Conservation (phyloP, 2,329 filamentous ascomycete genomes). For the Venturia pyrina region DNA sequence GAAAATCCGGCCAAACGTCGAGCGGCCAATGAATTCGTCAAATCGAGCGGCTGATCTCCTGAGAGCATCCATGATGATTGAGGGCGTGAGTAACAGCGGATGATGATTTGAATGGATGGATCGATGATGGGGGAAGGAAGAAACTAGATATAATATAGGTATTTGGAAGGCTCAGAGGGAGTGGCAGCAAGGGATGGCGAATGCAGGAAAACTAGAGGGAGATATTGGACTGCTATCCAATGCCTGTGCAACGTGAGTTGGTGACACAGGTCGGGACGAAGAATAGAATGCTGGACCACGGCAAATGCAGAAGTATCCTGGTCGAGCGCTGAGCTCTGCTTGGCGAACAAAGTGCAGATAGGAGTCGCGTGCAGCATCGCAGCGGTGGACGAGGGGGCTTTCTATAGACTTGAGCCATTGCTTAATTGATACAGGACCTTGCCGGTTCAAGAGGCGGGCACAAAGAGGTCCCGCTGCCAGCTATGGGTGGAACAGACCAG, state of each 20-base stretch:
- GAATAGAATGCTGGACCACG: neutral
- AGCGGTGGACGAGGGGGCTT: neutral
- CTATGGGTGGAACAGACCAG: slow-evolving; percentile 2
- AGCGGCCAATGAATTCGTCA: slow-evolving; percentile 17
- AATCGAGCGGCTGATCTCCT: slow-evolving; percentile 10
- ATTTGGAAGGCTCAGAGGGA: neutral
- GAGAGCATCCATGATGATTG: slow-evolving; percentile 14
- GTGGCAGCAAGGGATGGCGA: neutral
- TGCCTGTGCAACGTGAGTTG: neutral
- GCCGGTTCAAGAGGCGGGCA: neutral
- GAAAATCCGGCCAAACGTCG: slow-evolving; percentile 43
- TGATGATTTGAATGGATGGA: neutral
- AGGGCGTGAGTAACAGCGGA: neutral
- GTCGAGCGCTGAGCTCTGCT: neutral
- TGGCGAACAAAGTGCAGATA: neutral
- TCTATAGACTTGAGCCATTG: neutral
- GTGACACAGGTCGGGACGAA: slow-evolving; percentile 4
- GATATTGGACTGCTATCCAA: neutral
- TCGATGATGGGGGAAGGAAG: neutral
- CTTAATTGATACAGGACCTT: neutral
- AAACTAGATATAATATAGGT: neutral
- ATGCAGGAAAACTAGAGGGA: neutral
- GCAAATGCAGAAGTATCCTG: neutral
- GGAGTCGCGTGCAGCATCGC: too few species aligned
- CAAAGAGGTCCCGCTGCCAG: neutral